phyloP scores from a whole-genome alignment of 768 basidiomycete genomes.

The Trametes cubensis region DNA sequence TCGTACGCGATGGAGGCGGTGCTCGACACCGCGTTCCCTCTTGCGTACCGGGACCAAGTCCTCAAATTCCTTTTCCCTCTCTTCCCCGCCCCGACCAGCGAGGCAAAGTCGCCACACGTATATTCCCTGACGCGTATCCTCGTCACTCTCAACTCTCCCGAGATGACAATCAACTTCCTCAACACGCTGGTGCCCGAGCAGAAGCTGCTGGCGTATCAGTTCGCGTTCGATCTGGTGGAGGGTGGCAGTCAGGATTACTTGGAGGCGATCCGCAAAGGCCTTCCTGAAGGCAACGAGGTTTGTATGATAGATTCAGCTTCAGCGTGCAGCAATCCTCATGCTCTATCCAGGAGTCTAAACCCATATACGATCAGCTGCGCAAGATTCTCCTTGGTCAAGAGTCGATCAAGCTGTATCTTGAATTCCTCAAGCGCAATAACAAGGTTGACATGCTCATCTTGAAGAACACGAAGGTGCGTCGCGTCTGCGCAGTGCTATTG shows the following conservation, averaged over 20 bases:
- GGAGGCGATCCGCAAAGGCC: conserved; percentile 66
- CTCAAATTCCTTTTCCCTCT: conserved; percentile 80
- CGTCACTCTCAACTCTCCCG: conserved; percentile 83
- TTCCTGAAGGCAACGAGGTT: conserved; percentile 72
- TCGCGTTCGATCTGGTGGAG: conserved; percentile 94
- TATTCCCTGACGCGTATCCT: conserved; percentile 86
- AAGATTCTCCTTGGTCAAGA: conserved; percentile 89
- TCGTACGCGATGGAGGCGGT: conserved; percentile 93
- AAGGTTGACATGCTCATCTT: conserved; percentile 89
- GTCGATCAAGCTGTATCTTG: conserved; percentile 89
- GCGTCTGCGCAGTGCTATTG: neutral
- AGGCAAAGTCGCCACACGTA: conserved; percentile 74
- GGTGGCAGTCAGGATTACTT: conserved; percentile 93
- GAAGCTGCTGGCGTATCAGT: conserved; percentile 85
- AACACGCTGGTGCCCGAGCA: conserved; percentile 71
- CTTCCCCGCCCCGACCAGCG: conserved; percentile 75
- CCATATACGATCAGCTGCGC: conserved; percentile 73
- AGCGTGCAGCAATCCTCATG: neutral
- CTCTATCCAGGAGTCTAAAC: conserved; percentile 52
- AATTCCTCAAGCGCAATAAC: conserved; percentile 95
- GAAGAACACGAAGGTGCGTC: conserved; percentile 83
- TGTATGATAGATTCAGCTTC: conserved; percentile 24
- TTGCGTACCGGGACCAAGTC: conserved; percentile 82
- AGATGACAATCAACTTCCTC: conserved; percentile 74
- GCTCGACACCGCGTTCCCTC: conserved; percentile 85